Evolutionary conservation across 306 rosid species (phyloP).

Genomic region (Inga laurina): DNA sequence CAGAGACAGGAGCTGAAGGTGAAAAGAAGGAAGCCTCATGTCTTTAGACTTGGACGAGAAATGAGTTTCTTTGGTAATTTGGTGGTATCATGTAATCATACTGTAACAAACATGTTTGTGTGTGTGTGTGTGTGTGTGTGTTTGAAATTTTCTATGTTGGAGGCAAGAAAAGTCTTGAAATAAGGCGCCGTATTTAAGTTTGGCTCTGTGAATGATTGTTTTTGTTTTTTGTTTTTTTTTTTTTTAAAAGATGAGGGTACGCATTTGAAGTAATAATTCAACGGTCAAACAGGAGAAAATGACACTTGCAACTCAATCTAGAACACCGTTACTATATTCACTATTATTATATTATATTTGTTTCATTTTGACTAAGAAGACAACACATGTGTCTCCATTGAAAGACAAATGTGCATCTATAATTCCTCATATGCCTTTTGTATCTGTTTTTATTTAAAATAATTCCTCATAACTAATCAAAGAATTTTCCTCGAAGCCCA

Average conservation of each 20-base stretch:
- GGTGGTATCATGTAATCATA: not conserved
- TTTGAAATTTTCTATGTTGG: not conserved
- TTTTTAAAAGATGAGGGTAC: not conserved
- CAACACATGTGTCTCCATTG: too few species aligned
- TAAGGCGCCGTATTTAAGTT: not conserved
- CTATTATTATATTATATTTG: too few species aligned
- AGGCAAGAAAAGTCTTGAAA: not conserved
- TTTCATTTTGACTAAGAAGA: too few species aligned
- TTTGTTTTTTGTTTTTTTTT: too few species aligned
- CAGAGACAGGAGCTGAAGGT: not conserved
- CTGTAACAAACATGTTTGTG: not conserved
- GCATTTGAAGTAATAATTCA: not conserved
- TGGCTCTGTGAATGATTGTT: not conserved
- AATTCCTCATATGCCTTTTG: too few species aligned
- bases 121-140: not conserved
- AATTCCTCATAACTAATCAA: too few species aligned
- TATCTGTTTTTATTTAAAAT: too few species aligned
- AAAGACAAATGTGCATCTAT: too few species aligned
- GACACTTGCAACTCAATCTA: not conserved
- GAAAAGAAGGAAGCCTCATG: slow-evolving; percentile 23
- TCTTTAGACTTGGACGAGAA: not conserved
- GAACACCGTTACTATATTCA: too few species aligned
- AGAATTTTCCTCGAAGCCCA: too few species aligned
- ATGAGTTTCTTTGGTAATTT: not conserved
- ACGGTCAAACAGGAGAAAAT: not conserved